These are phyloP conservation scores for Trypanosomatidae sp. DNA, from an alignment of 208 protist genomes.

Conservation along the genomic window DNA sequence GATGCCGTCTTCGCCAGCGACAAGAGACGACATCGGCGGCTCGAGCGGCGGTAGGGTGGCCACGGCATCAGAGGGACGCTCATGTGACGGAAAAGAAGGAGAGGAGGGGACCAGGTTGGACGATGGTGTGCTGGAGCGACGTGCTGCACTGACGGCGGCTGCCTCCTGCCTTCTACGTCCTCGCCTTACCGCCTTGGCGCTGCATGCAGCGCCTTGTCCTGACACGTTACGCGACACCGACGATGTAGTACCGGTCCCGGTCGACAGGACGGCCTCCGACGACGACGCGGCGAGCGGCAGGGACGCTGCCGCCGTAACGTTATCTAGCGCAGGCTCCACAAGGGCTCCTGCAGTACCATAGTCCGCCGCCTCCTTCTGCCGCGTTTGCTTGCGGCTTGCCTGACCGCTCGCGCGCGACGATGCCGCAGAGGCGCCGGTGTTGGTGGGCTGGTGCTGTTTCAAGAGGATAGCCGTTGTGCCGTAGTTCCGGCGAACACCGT, in stretches of 20 bases:
- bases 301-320: not conserved
- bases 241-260: not conserved
- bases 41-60: not conserved
- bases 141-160: not conserved
- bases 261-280: not conserved
- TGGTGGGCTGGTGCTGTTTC: conserved; percentile 31
- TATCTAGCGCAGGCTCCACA: conserved; percentile 17
- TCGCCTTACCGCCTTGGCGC: conserved; percentile 4
- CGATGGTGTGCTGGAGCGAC: not conserved
- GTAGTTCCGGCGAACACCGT: conserved; percentile 7
- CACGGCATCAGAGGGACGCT: not conserved
- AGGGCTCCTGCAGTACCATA: conserved; percentile 3
- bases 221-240: not conserved
- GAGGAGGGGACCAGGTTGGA: not conserved
- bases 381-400: conserved; percentile 11
- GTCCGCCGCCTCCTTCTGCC: conserved; percentile 2
- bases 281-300: not conserved
- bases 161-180: conserved; percentile 5
- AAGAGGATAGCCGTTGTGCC: conserved; percentile 18
- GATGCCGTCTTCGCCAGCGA: not conserved
- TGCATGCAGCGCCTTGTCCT: not conserved
- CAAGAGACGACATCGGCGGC: conserved; percentile 3
- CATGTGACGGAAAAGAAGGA: not conserved
- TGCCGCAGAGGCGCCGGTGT: conserved; percentile 10
- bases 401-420: conserved; percentile 2